Percentiles rank a stretch among this genome's conserved stretches.
Evolutionary conservation across 495 filamentous ascomycete genomes (phyloP).

Genomic region (Podospora appendiculata): DNA sequence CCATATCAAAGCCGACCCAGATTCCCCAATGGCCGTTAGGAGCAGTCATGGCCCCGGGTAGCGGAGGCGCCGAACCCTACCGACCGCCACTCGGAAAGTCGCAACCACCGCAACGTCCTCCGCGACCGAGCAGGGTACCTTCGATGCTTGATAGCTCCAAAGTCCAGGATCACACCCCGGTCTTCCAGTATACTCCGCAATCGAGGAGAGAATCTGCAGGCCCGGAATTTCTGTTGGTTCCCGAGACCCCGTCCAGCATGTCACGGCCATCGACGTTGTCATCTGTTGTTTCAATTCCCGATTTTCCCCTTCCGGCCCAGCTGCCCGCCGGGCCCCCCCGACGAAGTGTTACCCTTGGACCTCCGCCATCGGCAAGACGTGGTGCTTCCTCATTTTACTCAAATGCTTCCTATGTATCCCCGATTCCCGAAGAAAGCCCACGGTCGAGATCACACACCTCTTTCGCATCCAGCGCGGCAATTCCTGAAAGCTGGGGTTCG

Average conservation of each 20-base stretch:
- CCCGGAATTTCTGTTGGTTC: slow-evolving; percentile 20
- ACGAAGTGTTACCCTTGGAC: slow-evolving; percentile 51
- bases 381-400: slow-evolving; percentile 71
- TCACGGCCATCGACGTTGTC: slow-evolving; percentile 45
- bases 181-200: slow-evolving; percentile 44
- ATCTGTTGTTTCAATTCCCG: slow-evolving; percentile 53
- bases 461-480: slow-evolving; percentile 73
- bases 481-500: slow-evolving; percentile 61
- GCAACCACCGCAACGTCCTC: slow-evolving; percentile 59
- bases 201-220: slow-evolving; percentile 19
- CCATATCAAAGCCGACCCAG: slow-evolving; percentile 45
- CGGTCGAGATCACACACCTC: slow-evolving; percentile 56
- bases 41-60: slow-evolving; percentile 31
- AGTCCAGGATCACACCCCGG: slow-evolving; percentile 40
- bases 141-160: slow-evolving; percentile 44
- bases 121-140: slow-evolving; percentile 53
- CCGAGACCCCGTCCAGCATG: slow-evolving; percentile 31
- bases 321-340: slow-evolving; percentile 31
- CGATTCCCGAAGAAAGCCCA: slow-evolving; percentile 76
- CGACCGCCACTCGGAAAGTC: slow-evolving; percentile 43
- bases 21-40: slow-evolving; percentile 49
- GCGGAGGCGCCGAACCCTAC: slow-evolving; percentile 30
- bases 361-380: slow-evolving; percentile 60
- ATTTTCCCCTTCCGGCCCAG: slow-evolving; percentile 48
- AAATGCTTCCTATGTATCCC: slow-evolving; percentile 68